A percentile compares a stretch with the other conserved stretches of the same genome.
These are phyloP conservation scores for Tilletia indica DNA, from an alignment of 1,284 basidiomycete species.

Conservation along the genomic window DNA sequence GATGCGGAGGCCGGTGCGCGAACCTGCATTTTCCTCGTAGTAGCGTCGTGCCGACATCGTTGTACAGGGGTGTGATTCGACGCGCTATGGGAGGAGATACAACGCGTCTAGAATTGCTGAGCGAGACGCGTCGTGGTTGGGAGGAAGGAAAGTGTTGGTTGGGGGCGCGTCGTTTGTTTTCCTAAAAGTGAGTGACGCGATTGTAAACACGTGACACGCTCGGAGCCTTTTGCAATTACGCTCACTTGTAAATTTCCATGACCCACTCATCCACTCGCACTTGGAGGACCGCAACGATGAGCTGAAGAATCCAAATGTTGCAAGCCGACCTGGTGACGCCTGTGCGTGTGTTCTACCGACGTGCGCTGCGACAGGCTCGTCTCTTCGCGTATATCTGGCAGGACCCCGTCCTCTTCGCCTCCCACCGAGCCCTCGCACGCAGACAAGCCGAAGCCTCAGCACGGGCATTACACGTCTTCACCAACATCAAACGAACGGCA, in stretches of 20 bases:
- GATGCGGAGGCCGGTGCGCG: slow-evolving; percentile 51
- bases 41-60: slow-evolving; percentile 37
- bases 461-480: no score
- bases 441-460: no score
- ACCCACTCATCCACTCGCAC: neutral
- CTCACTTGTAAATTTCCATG: neutral
- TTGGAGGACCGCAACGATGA: no score
- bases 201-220: no score
- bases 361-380: slow-evolving; percentile 23
- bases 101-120: no score
- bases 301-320: neutral
- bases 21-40: slow-evolving; percentile 49
- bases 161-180: no score
- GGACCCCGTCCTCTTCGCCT: slow-evolving; percentile 24
- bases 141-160: no score
- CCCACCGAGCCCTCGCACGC: slow-evolving; percentile 21
- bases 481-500: no score
- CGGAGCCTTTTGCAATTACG: no score
- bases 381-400: slow-evolving; percentile 23
- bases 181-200: no score
- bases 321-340: neutral
- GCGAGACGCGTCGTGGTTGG: no score
- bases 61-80: neutral
- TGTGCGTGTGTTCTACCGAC: slow-evolving; percentile 20
- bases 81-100: neutral